These are phyloP conservation scores for Leccinum subgranulosum DNA, from an alignment of 768 basidiomycete genomes.

Conservation along the genomic window DNA sequence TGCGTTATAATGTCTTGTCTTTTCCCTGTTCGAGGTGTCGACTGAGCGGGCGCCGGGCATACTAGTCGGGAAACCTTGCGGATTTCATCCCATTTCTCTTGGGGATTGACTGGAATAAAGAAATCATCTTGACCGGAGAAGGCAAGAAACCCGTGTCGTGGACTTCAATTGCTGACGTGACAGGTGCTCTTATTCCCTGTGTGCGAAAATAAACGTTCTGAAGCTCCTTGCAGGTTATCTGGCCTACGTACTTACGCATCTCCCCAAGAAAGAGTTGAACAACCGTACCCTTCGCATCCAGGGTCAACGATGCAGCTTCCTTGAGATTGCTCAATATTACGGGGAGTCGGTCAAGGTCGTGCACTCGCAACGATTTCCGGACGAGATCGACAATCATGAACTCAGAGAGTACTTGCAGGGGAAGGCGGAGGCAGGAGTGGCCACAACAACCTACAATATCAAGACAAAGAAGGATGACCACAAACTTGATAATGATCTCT, in stretches of 20 bases:
- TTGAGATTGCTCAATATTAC: slow-evolving; percentile 11
- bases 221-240: slow-evolving; percentile 13
- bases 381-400: slow-evolving; percentile 5
- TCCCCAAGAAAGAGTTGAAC: slow-evolving; percentile 6
- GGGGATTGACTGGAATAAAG: slow-evolving; percentile 13
- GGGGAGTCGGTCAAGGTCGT: slow-evolving; percentile 4
- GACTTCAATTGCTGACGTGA: slow-evolving; percentile 23
- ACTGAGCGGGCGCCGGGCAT: background rate
- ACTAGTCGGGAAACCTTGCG: slow-evolving; percentile 18
- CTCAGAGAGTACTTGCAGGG: slow-evolving; percentile 13
- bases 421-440: slow-evolving; percentile 10
- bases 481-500: slow-evolving; percentile 25
- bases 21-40: background rate
- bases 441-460: slow-evolving; percentile 6
- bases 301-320: slow-evolving; percentile 10
- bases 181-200: slow-evolving; percentile 7
- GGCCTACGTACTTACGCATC: slow-evolving; percentile 21
- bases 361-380: slow-evolving; percentile 3
- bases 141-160: slow-evolving; percentile 21
- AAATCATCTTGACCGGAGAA: slow-evolving; percentile 17
- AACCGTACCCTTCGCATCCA: slow-evolving; percentile 17
- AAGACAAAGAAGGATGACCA: slow-evolving; percentile 13
- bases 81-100: slow-evolving; percentile 27
- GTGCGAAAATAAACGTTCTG: background rate
- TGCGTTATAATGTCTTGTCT: slow-evolving; percentile 5